Evolutionary conservation across 495 filamentous ascomycete species (phyloP), one percentile per base, ranked within the genome.

Genomic region (Penicillium samsonianum): DNA sequence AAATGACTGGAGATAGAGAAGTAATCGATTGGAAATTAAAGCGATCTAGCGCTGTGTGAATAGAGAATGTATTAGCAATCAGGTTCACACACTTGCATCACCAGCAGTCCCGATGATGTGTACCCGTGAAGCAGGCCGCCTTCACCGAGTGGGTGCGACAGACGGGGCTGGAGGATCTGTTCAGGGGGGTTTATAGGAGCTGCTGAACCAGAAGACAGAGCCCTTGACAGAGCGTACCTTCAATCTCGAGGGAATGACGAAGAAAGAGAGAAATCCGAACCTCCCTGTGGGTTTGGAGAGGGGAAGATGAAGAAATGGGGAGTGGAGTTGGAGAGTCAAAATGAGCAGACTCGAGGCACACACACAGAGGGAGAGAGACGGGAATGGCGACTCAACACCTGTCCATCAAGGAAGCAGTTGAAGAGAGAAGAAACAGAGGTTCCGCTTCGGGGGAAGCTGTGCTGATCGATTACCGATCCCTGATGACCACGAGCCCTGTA

Each of bases 31-130:
- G 45, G 47, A 23, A 35, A 61, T 65, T 60, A 61, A 68, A 69
- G 67, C 71, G 71, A 64, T 46, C 68, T 67, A 57, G 71, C 74
- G 74, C 74, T 77, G 50, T 41, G 22, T 37, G 26, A 55, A 12
- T 37, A 49, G 19, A 59, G 40, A 30, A 53, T 44, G 11, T 20
- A 38, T 76, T 57, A 76, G 73, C 66, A 59, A 69, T 65, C 44
- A 16, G 33, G 46, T 50, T 38, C 33, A 57, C 31, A 42, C 47
- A 51, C 59, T 63, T 59, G 57, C 59, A 62, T 69, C 66, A 67
- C 55, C 54, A 37, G 61, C 54, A 57, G 41, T 44, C 57, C 61
- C 46, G 59, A 64, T 67, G 64, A 50, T 62, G 64, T 59, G 60
- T 53, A 56, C 43, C 59, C 33, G 25, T 54, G 53, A 42, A 61